Conservation (phyloP, 805 yeast species). For the Saccharomycopsis schoenii region DNA sequence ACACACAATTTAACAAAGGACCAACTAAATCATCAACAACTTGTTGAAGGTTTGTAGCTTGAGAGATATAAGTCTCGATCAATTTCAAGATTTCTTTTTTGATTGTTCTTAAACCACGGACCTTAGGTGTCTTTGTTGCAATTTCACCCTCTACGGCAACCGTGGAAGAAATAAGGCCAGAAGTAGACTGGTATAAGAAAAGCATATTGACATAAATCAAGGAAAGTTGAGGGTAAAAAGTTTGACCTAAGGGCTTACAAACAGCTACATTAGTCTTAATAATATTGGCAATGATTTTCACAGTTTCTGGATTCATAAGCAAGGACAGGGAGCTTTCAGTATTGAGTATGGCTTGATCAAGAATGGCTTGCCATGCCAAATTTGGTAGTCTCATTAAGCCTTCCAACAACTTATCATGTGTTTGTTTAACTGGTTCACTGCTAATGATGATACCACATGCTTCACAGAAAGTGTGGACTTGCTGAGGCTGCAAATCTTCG, state of each 20-base stretch:
- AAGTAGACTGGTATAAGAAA: slow-evolving; percentile 79
- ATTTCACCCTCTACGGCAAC: slow-evolving; percentile 74
- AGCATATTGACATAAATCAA: slow-evolving; percentile 83
- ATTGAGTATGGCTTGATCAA: slow-evolving; percentile 74
- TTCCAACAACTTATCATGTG: slow-evolving; percentile 59
- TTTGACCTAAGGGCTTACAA: slow-evolving; percentile 89
- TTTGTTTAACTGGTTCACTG: slow-evolving; percentile 65
- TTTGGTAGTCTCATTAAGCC: slow-evolving; percentile 89
- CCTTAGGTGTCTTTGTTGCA: slow-evolving; percentile 92
- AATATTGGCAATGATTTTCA: slow-evolving; percentile 85
- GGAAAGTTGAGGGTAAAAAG: slow-evolving; percentile 80
- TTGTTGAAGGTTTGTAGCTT: slow-evolving; percentile 78
- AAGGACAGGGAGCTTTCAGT: slow-evolving; percentile 50
- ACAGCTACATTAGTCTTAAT: slow-evolving; percentile 93
- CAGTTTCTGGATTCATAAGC: slow-evolving; percentile 70
- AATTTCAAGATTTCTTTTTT: slow-evolving; percentile 87
- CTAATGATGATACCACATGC: slow-evolving; percentile 92
- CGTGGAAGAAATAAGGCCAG: slow-evolving; percentile 70
- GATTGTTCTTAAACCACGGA: slow-evolving; percentile 90
- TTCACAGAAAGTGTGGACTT: slow-evolving; percentile 94
- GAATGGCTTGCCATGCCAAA: slow-evolving; percentile 87
- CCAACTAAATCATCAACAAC: slow-evolving; percentile 75
- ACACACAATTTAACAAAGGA: slow-evolving; percentile 72
- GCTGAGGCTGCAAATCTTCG: slow-evolving; percentile 91
- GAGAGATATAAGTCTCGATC: slow-evolving; percentile 79